Conservation (phyloP, 441 rosid genomes). For the Daphne laureola region DNA sequence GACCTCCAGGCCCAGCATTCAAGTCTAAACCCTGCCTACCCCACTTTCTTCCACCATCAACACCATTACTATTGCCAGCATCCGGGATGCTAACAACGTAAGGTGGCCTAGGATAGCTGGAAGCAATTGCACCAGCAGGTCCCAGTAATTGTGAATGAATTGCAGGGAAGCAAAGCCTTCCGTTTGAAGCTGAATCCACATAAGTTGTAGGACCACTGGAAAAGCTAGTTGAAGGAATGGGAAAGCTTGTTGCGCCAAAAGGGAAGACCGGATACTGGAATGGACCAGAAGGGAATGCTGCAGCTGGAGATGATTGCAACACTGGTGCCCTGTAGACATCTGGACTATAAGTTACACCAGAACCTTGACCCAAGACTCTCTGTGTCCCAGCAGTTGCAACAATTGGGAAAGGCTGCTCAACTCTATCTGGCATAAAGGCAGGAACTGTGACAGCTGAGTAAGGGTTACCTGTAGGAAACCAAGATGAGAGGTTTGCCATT, state of each 20-base stretch:
- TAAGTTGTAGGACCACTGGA: conserved; percentile 42
- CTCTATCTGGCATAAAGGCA: conserved; percentile 50
- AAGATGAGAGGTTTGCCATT: conserved; percentile 46
- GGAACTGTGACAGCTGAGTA: conserved; percentile 55
- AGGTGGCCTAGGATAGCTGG: conserved; percentile 38
- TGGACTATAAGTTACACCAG: conserved; percentile 32
- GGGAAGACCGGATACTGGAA: conserved; percentile 53
- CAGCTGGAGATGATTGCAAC: conserved; percentile 47
- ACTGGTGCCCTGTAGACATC: conserved; percentile 42
- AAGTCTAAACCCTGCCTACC: conserved; percentile 46
- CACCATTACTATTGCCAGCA: conserved; percentile 27
- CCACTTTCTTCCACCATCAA: conserved; percentile 40
- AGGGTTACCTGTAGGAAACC: conserved; percentile 51
- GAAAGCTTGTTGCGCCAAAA: conserved; percentile 32
- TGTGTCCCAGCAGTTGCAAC: conserved; percentile 43
- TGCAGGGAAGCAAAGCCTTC: conserved; percentile 37
- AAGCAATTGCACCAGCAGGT: conserved; percentile 34
- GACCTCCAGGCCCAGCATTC: conserved; percentile 53
- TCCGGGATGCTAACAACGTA: conserved; percentile 42
- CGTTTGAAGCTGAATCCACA: conserved; percentile 47
- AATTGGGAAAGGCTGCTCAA: conserved; percentile 59
- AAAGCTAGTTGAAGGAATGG: conserved; percentile 35
- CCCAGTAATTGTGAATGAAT: conserved; percentile 47
- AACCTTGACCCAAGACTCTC: conserved; percentile 39
- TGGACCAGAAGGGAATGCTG: conserved; percentile 31